Percentiles rank a stretch among this genome's conserved stretches.
Evolutionary conservation across 805 yeast genomes (phyloP).

Genomic region (Teunomyces cretensis): DNA sequence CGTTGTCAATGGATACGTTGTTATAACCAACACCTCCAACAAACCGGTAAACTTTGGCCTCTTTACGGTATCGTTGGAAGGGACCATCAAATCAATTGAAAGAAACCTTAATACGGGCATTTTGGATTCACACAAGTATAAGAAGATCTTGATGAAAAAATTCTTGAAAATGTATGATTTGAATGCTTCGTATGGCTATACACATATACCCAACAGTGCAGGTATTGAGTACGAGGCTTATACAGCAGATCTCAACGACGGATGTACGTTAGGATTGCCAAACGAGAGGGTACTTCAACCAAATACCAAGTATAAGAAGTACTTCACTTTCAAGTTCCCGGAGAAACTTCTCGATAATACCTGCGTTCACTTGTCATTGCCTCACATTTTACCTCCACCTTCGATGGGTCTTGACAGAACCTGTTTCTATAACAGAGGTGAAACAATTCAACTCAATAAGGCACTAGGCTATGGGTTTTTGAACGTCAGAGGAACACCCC

Average conservation of each 20-base stretch:
- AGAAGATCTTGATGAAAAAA: slow-evolving; percentile 43
- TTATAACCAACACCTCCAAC: slow-evolving; percentile 47
- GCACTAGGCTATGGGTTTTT: slow-evolving; percentile 57
- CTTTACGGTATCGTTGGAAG: slow-evolving; percentile 33
- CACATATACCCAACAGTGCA: slow-evolving; percentile 51
- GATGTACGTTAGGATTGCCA: slow-evolving; percentile 49
- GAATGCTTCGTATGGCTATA: slow-evolving; percentile 54
- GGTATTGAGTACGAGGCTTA: slow-evolving; percentile 46
- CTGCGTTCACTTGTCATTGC: slow-evolving; percentile 44
- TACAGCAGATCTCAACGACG: slow-evolving; percentile 45
- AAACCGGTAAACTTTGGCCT: slow-evolving; percentile 44
- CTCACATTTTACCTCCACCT: slow-evolving; percentile 45
- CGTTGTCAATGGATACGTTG: slow-evolving; percentile 44
- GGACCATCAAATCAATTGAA: slow-evolving; percentile 37
- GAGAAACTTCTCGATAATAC: slow-evolving; percentile 50
- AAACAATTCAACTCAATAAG: slow-evolving; percentile 33
- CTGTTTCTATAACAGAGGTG: slow-evolving; percentile 35
- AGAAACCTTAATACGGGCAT: slow-evolving; percentile 13
- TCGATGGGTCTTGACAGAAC: slow-evolving; percentile 41
- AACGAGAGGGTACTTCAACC: slow-evolving; percentile 50
- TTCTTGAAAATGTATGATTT: slow-evolving; percentile 61
- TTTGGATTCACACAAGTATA: slow-evolving; percentile 18
- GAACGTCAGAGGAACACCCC: slow-evolving; percentile 51
- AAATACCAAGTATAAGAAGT: slow-evolving; percentile 52
- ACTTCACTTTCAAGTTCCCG: slow-evolving; percentile 60